Conservation (phyloP, 108 stramenopile species). For the Skeletonema costatum region DNA sequence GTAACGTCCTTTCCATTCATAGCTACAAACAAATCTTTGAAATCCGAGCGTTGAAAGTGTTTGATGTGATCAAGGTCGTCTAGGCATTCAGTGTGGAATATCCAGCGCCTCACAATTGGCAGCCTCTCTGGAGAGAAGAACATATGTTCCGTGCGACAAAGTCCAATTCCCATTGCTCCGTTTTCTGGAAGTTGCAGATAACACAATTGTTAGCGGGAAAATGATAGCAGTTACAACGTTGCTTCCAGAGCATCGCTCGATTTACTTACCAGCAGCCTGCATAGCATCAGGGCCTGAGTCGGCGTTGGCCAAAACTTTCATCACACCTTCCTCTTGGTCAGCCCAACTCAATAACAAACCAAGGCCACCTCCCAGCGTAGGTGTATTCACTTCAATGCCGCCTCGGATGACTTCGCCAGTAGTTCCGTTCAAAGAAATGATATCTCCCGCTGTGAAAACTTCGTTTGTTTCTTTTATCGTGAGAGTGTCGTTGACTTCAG, state of each 20-base stretch:
- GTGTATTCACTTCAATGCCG: slow-evolving; percentile 50
- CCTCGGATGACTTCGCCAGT: slow-evolving; percentile 78
- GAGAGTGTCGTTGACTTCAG: slow-evolving; percentile 58
- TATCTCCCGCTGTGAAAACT: slow-evolving; percentile 71
- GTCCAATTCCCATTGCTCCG: slow-evolving; percentile 85
- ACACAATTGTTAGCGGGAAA: neutral
- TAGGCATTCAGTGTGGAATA: slow-evolving; percentile 67
- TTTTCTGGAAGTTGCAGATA: slow-evolving; percentile 11
- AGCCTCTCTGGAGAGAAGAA: slow-evolving; percentile 80
- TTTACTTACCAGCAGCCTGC: slow-evolving; percentile 50
- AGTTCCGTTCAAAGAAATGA: slow-evolving; percentile 79
- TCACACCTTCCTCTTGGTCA: slow-evolving; percentile 56
- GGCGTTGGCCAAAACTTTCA: slow-evolving; percentile 83
- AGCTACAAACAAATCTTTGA: slow-evolving; percentile 62
- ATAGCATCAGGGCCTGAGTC: slow-evolving; percentile 82
- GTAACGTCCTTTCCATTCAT: slow-evolving; percentile 84
- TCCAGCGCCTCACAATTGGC: slow-evolving; percentile 78
- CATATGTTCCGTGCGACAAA: slow-evolving; percentile 91
- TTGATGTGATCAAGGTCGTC: slow-evolving; percentile 59
- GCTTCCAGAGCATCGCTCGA: neutral
- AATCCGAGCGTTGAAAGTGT: slow-evolving; percentile 72
- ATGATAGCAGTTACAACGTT: neutral
- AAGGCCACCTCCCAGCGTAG: slow-evolving; percentile 53
- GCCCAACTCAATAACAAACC: slow-evolving; percentile 67
- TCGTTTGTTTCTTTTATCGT: slow-evolving; percentile 54